Conservation (phyloP, 345 rosid species). For the Raphanus raphanistrum region DNA sequence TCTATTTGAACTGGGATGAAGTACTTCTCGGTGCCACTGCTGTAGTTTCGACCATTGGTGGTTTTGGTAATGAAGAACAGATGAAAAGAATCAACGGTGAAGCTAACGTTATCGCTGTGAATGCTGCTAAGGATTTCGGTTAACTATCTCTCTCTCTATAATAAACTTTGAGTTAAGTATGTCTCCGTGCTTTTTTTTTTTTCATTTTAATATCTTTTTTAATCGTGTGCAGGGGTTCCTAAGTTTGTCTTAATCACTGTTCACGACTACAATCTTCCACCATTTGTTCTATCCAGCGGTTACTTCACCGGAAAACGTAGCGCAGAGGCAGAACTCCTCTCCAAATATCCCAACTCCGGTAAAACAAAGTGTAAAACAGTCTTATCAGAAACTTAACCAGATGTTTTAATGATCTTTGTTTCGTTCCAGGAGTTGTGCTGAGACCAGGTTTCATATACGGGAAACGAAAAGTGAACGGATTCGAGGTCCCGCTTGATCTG, state of each 20-base stretch:
- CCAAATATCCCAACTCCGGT: conserved; percentile 85
- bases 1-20: conserved; percentile 92
- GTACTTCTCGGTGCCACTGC: conserved; percentile 89
- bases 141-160: conserved; percentile 7
- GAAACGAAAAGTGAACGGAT: conserved; percentile 63
- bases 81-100: conserved; percentile 89
- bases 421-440: conserved; percentile 65
- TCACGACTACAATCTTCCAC: conserved; percentile 87
- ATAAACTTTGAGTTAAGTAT: not conserved
- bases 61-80: conserved; percentile 88
- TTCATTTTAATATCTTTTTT: not conserved
- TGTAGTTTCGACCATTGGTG: conserved; percentile 89
- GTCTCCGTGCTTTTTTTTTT: not conserved
- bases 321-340: conserved; percentile 86
- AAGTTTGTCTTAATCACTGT: conserved; percentile 83
- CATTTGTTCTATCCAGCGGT: conserved; percentile 74
- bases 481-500: conserved; percentile 80
- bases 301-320: conserved; percentile 89
- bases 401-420: not conserved
- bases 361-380: not conserved
- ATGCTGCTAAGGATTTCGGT: conserved; percentile 83
- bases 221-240: conserved; percentile 56
- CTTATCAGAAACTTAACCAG: not conserved
- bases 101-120: conserved; percentile 79
- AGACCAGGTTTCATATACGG: conserved; percentile 91